Evolutionary conservation across 257 asterid species (phyloP), one percentile per base, ranked within the genome.

Genomic region (Rubia yunnanensis): DNA sequence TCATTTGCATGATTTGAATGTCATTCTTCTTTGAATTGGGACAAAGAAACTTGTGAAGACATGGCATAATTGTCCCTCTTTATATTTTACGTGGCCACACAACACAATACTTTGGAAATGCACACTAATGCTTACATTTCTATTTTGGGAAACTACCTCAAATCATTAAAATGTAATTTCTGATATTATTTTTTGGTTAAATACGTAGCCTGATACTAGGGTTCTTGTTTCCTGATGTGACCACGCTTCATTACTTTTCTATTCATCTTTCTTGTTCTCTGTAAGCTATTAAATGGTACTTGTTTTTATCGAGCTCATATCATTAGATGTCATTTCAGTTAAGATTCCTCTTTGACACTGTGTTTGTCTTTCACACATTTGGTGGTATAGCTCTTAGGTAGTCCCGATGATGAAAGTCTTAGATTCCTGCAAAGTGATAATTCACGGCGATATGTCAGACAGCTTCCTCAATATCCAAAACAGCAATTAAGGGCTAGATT

Each of bases 341-440:
- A 38, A 35, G 28, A 23, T 34, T 66, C 18, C 69, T 54, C 52
- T 49, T 41, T 72, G 70, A 68, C 59, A 3, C 24, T 13, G n/a
- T 13, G 2, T 24, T 14, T 5, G 10, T 75, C 24, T 36, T 38
- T 74, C 34, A 10, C 54, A 28, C 60, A 35, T 52, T 30, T 17
- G 52, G 52, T 17, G 22, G 17, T 35, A 60, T 44, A 82, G 87
- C 83, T 82, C 53, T 77, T 82, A 67, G 87, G 87, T 24, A 77
- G 83, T 30, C 87, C 87, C 14, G 83, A 79, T 63, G 85, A 82
- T 64, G 85, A 82, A 39, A 80, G 85, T 66, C 79, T 82, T 64
- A 85, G 87, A 54, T 80, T 82, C 75, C 85, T 82, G 17, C 76
- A 84, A 73, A 82, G 84, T 64, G 82, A 84, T 36, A 84, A 84